Conservation (phyloP, 345 rosid species). For the Euclidium syriacum region DNA sequence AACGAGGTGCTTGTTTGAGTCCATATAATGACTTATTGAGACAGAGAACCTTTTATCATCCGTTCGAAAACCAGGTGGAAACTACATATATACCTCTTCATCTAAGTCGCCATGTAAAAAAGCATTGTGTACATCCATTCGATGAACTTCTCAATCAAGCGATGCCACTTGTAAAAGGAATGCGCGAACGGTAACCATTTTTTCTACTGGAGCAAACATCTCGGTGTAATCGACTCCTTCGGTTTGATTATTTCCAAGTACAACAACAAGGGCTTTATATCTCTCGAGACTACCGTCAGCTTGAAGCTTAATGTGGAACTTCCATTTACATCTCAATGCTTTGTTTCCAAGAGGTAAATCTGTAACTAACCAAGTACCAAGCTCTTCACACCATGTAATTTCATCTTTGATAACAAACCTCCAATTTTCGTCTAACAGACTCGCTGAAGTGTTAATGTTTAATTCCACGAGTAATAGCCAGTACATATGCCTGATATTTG, state of each 20-base stretch:
- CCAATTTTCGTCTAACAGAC: no score
- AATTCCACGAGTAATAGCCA: no score
- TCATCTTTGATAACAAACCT: no score
- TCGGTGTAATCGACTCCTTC: not conserved
- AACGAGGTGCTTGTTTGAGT: not conserved
- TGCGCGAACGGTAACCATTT: not conserved
- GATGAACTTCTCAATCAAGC: not conserved
- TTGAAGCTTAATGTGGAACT: not conserved
- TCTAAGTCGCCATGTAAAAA: no score
- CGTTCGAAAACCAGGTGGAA: not conserved
- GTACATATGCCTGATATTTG: no score
- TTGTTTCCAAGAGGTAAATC: not conserved
- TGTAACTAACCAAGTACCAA: no score
- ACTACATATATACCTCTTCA: no score
- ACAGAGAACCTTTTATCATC: not conserved
- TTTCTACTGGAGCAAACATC: not conserved
- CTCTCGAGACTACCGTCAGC: not conserved
- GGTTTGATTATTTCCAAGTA: not conserved
- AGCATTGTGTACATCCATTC: no score
- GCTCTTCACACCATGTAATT: no score
- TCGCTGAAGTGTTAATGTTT: no score
- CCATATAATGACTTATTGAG: not conserved
- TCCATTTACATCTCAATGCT: not conserved
- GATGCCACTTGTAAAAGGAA: not conserved
- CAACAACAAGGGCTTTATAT: not conserved